Conservation (phyloP, 179 eudicot species). For the Actinidia chinensis region DNA sequence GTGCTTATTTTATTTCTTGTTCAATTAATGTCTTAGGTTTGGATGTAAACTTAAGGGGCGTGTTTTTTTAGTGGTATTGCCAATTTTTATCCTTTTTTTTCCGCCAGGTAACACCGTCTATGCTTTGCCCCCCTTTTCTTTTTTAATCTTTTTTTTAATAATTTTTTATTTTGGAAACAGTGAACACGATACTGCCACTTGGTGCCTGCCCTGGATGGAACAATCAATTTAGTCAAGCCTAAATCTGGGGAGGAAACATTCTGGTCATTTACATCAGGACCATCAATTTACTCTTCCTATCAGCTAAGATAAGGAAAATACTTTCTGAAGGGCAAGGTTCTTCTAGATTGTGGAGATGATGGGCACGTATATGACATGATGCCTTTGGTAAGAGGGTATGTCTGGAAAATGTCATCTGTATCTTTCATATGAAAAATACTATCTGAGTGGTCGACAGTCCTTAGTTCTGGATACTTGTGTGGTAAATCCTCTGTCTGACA, state of each 20-base stretch:
- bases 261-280: conserved; percentile 76
- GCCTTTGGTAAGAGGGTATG: conserved; percentile 32
- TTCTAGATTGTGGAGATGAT: conserved; percentile 74
- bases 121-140: background rate
- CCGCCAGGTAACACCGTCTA: background rate
- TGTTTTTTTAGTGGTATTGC: background rate
- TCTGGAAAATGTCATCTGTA: conserved; percentile 6
- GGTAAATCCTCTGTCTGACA: background rate
- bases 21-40: background rate
- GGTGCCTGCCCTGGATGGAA: conserved; percentile 68
- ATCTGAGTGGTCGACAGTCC: background rate
- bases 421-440: background rate
- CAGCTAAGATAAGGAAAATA: conserved; percentile 41
- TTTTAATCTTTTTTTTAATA: background rate
- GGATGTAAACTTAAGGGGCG: background rate
- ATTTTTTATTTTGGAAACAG: conserved; percentile 24
- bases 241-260: conserved; percentile 48
- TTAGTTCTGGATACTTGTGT: background rate
- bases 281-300: conserved; percentile 60
- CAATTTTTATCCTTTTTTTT: background rate
- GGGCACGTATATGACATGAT: conserved; percentile 57
- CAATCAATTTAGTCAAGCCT: conserved; percentile 55
- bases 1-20: too few relatives aligned
- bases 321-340: conserved; percentile 40
- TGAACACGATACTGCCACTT: conserved; percentile 23